Evolutionary conservation across 306 rosid species (phyloP), one percentile per base, ranked within the genome.

Genomic region (Luffa acutangula): DNA sequence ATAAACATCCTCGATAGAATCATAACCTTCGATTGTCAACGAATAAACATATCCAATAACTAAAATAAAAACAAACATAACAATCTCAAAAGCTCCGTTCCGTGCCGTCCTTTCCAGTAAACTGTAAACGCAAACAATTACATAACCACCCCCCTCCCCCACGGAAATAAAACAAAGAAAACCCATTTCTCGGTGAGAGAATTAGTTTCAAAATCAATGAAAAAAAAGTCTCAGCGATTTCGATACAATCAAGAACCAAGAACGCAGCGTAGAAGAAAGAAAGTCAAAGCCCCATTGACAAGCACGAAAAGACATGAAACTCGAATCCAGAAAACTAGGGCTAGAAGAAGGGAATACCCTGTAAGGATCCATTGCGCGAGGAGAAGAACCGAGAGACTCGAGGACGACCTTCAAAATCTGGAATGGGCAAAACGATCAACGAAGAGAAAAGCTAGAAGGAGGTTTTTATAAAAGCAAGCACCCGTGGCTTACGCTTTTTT

Each of bases 321-420:
- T 20, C 11, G 31, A 59, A 62, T 9, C 9, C 7, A 73, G 6
- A 77, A 14, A 57, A 78, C 34, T 48, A 58, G 45, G 31, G 5
- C 21, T 18, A 0, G 11, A 72, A 31, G 53, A 45, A 4, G 33
- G 37, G 48, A 2, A 72, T 83, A 89, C 91, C 91, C 84, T 88
- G 88, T 86, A 87, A 58, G 93, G 93, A 85, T 90, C 93, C 93
- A 90, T 90, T 77, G 81, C 49, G 48, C 70, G 8, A 42, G 34
- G n/a, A 52, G 37, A 54, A 67, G 83, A 76, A 56, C 0, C 49
- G 67, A 76, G 48, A 18, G 49, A 63, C 2, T 72, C 14, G 33
- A 62, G 8, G 53, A 8, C 21, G n/a, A 8, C 6, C 7, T 56
- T 43, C 7, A 36, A 20, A 56, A 52, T 4, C 1, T 42, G 39